Evolutionary conservation across 345 rosid species (phyloP).

Genomic region (Lepidium sativum): DNA sequence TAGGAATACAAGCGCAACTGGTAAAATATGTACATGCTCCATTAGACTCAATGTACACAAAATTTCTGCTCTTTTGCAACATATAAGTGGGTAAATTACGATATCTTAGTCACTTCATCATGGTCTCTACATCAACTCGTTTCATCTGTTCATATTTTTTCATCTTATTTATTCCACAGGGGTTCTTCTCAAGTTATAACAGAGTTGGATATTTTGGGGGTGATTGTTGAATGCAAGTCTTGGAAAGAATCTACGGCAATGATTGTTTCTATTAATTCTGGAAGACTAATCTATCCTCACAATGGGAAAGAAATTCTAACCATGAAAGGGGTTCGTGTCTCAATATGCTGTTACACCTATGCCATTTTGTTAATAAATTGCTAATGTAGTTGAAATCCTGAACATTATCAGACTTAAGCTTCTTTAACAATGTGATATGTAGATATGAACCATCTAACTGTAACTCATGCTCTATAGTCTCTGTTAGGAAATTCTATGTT

Average conservation of each 20-base stretch:
- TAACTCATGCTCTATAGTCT: background rate
- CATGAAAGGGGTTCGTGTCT: slow-evolving; percentile 43
- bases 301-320: slow-evolving; percentile 45
- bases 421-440: slow-evolving; percentile 1
- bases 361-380: background rate
- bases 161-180: slow-evolving; percentile 33
- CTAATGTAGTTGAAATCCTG: slow-evolving; percentile 9
- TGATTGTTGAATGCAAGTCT: slow-evolving; percentile 53
- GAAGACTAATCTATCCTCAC: slow-evolving; percentile 44
- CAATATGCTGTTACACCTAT: slow-evolving; percentile 10
- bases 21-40: slow-evolving; percentile 43
- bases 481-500: background rate
- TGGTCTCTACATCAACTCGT: background rate
- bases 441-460: slow-evolving; percentile 7
- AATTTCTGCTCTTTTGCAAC: slow-evolving; percentile 44
- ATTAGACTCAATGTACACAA: slow-evolving; percentile 43
- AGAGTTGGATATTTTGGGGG: slow-evolving; percentile 41
- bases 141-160: slow-evolving; percentile 1
- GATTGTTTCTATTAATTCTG: slow-evolving; percentile 34
- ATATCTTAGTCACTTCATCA: background rate
- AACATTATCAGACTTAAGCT: slow-evolving; percentile 1
- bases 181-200: slow-evolving; percentile 40
- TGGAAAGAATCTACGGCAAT: slow-evolving; percentile 51
- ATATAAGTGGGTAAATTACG: slow-evolving; percentile 35
- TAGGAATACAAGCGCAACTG: slow-evolving; percentile 35